Base-by-base conservation (phyloP, 345 rosid genomes). In the Syzygium grande region DNA sequence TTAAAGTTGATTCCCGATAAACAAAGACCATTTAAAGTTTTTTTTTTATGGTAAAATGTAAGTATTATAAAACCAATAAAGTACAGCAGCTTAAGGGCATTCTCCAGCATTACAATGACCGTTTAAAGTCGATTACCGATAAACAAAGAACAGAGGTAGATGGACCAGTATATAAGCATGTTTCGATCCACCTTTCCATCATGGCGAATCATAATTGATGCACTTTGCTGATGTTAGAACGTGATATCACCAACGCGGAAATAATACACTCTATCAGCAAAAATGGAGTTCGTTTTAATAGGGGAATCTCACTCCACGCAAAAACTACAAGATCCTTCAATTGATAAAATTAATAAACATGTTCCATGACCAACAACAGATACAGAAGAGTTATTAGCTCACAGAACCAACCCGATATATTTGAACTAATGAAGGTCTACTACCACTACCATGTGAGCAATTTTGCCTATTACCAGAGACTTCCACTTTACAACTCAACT, bases 401-500 rank as follows among this genome's bases (percentile, higher is more conserved):
- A 73, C 80, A 73, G 80, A 73, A 73, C 49, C 80, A 73, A 73
- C 80, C 80, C 8, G 58, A 55, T 21, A 55, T 55, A 19, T 22
- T 21, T 55, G 59, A 55, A 23, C 25, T 8, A 55, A 25, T 11
- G 23, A 54, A 55, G 59, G 59, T 55, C 55, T 34, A 86, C 51
- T 23, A 53, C 87, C 87, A 86, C 73, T 79, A 49, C 84, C 87
- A 56, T 27, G 79, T 59, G 61, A 63, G 34, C 53, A 86, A 65
- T 68, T 86, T 86, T 25, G 41, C 61, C 85, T 41, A 43, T 86
- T 73, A 38, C 83, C 83, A 73, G 15, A 73, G 83, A 73, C 83
- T 86, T 78, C 85, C 84, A 30, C 84, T 86, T 86, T 86, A 86
- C 88, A 86, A 65, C 88, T 77, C 88, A 65, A 55, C 63, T 86